These are phyloP conservation scores for Hirsutella minnesotensis DNA, from an alignment of 2,329 filamentous ascomycete genomes.

Conservation along the genomic window DNA sequence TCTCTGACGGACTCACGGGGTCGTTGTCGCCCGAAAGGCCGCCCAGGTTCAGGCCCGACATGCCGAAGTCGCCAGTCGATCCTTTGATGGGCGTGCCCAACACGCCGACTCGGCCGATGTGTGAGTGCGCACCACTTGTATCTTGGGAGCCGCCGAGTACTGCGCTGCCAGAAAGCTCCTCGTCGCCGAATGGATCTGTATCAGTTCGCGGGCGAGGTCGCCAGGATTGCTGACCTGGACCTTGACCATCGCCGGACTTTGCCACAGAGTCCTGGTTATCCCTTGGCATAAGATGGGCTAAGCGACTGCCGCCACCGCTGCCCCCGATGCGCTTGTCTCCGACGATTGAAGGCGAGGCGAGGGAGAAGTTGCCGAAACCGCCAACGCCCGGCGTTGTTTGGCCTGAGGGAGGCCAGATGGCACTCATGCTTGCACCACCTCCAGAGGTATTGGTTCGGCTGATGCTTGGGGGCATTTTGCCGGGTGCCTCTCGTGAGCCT, in stretches of 20 bases:
- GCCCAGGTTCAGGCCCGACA: slow-evolving; percentile 46
- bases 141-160: slow-evolving; percentile 68
- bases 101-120: slow-evolving; percentile 22
- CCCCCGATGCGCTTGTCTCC: slow-evolving; percentile 66
- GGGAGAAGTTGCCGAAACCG: slow-evolving; percentile 82
- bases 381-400: slow-evolving; percentile 57
- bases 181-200: slow-evolving; percentile 66
- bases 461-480: slow-evolving; percentile 30
- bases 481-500: slow-evolving; percentile 17
- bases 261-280: slow-evolving; percentile 52
- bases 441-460: slow-evolving; percentile 43
- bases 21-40: slow-evolving; percentile 50
- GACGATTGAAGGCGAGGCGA: slow-evolving; percentile 43
- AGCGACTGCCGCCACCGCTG: slow-evolving; percentile 66
- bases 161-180: slow-evolving; percentile 53
- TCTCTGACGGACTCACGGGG: slow-evolving; percentile 82
- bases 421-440: slow-evolving; percentile 30
- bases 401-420: slow-evolving; percentile 33
- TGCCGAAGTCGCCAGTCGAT: slow-evolving; percentile 46
- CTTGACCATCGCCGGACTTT: slow-evolving; percentile 38
- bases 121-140: slow-evolving; percentile 30
- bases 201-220: slow-evolving; percentile 53
- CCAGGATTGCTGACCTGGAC: slow-evolving; percentile 36
- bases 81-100: slow-evolving; percentile 45
- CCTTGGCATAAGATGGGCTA: slow-evolving; percentile 76